Conservation (phyloP, 2,329 filamentous ascomycete genomes). For the Chaetomiaceae sp. region DNA sequence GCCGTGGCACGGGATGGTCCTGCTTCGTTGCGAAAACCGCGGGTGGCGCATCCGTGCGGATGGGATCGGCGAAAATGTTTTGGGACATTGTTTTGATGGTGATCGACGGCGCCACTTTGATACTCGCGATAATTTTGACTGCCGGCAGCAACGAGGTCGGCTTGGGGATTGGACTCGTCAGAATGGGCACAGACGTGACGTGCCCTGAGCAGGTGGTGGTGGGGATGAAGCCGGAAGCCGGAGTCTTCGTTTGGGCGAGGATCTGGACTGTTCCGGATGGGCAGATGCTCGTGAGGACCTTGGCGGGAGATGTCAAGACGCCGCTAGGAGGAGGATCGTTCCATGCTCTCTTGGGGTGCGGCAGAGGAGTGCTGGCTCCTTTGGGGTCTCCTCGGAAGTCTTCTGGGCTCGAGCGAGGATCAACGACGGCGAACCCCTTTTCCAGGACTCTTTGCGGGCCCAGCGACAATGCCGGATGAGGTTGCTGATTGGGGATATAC, state of each 20-base stretch:
- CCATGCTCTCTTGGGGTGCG: neutral
- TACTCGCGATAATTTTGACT: conserved; percentile 6
- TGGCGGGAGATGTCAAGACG: conserved; percentile 23
- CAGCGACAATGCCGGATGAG: neutral
- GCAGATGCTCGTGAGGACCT: conserved; percentile 31
- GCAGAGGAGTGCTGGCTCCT: neutral
- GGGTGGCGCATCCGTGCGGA: conserved; percentile 50
- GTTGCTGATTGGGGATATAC: neutral
- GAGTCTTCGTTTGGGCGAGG: conserved; percentile 29
- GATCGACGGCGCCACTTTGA: conserved; percentile 9
- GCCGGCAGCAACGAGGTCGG: conserved; percentile 34
- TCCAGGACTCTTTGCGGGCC: neutral
- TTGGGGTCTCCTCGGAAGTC: neutral
- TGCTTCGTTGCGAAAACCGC: conserved; percentile 41
- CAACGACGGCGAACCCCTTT: neutral
- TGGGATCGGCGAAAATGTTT: conserved; percentile 54
- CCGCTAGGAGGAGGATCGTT: neutral
- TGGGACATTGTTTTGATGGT: conserved; percentile 30
- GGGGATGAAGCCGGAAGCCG: conserved; percentile 33
- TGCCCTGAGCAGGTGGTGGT: conserved; percentile 28
- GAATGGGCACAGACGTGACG: conserved; percentile 23
- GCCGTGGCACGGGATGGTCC: conserved; percentile 56
- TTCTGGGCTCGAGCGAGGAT: neutral
- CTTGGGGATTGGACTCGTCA: conserved; percentile 33
- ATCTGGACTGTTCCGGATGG: conserved; percentile 34